These are phyloP conservation scores for Abrus precatorius DNA, from an alignment of 306 rosid species.

Conservation along the genomic window DNA sequence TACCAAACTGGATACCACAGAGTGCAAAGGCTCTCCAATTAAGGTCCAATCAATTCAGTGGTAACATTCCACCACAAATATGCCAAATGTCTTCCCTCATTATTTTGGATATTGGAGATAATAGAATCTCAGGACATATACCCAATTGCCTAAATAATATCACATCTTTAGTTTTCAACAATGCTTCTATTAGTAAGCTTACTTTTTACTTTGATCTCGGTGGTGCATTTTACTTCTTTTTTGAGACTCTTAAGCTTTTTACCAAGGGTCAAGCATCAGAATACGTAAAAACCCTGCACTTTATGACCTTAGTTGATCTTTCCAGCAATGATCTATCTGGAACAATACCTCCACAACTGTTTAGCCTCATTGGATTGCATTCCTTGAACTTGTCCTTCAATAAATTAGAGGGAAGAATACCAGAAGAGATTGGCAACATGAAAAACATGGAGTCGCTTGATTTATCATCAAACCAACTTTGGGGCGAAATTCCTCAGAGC, in stretches of 20 bases:
- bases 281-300: background rate
- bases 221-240: rapidly evolving
- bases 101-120: background rate
- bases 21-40: background rate
- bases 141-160: background rate
- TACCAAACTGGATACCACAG: background rate
- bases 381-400: slow-evolving; percentile 42
- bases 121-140: background rate
- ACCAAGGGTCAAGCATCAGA: background rate
- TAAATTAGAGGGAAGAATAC: background rate
- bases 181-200: background rate
- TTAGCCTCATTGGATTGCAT: background rate
- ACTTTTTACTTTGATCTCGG: background rate
- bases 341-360: background rate
- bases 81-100: background rate
- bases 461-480: slow-evolving; percentile 24
- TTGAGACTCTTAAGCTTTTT: background rate
- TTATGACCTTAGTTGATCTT: background rate
- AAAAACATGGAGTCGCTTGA: slow-evolving; percentile 42
- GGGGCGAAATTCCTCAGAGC: slow-evolving; percentile 39
- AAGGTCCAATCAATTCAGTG: background rate
- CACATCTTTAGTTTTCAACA: background rate
- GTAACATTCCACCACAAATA: background rate
- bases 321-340: background rate
- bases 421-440: background rate